Conservation (phyloP, 805 yeast genomes). For the Dipodascopsis uninucleata region DNA sequence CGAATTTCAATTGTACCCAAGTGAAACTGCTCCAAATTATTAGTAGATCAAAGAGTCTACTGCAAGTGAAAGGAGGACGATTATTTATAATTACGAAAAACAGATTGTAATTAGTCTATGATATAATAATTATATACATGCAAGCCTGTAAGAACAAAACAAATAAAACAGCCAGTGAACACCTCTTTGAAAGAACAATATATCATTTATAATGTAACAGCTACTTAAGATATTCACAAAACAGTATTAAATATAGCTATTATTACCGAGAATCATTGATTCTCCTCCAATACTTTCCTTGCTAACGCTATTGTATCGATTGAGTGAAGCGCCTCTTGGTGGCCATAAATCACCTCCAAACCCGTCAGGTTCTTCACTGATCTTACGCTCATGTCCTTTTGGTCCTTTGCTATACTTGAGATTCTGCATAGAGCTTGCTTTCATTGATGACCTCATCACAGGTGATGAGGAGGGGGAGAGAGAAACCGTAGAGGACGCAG, state of each 20-base stretch:
- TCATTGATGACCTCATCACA: not conserved
- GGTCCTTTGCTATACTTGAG: conserved; percentile 7
- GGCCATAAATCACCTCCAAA: not conserved
- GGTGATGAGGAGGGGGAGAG: conserved; percentile 2
- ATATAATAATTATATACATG: too few relatives aligned
- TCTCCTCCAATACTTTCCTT: conserved; percentile 10
- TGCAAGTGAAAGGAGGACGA: too few relatives aligned
- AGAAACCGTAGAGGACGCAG: conserved; percentile 2
- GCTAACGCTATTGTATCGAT: not conserved
- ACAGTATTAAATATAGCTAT: conserved; percentile 7
- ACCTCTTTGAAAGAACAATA: too few relatives aligned
- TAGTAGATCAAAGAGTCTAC: too few relatives aligned
- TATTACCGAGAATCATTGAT: conserved; percentile 13
- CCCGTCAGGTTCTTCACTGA: conserved; percentile 19
- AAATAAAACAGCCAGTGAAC: too few relatives aligned
- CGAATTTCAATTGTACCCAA: too few relatives aligned
- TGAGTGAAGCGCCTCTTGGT: not conserved
- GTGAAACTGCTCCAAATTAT: too few relatives aligned
- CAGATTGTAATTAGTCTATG: too few relatives aligned
- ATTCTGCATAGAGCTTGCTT: conserved; percentile 10
- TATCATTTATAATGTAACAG: too few relatives aligned
- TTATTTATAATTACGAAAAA: too few relatives aligned
- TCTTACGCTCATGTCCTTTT: conserved; percentile 10
- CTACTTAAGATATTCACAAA: too few relatives aligned
- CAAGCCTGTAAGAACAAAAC: too few relatives aligned